phyloP scores from a whole-genome alignment of 1,139 yeast species.

The Taphrina populina region DNA sequence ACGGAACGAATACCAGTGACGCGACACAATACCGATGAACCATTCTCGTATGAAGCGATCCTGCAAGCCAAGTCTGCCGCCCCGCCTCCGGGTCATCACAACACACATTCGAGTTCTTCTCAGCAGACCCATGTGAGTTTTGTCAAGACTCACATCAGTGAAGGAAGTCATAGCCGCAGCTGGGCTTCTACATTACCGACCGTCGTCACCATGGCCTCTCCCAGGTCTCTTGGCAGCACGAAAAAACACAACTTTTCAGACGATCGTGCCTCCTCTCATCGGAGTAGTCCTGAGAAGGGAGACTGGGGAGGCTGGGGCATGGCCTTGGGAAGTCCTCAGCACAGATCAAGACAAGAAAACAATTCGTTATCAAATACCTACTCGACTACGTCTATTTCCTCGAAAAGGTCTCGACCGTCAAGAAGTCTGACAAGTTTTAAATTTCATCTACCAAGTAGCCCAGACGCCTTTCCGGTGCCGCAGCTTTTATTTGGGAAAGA shows the following conservation, averaged over 20 bases:
- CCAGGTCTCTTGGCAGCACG: background rate
- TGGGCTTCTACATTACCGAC: constrained; percentile 25
- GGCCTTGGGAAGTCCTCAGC: constrained; percentile 8
- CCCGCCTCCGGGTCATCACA: background rate
- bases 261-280: background rate
- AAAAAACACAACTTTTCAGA: background rate
- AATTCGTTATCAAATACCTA: constrained; percentile 6
- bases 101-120: background rate
- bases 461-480: too few relatives aligned
- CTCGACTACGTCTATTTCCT: constrained; percentile 1
- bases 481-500: too few relatives aligned
- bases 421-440: background rate
- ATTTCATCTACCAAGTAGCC: constrained; percentile 14
- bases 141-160: background rate
- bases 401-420: background rate
- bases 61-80: constrained; percentile 4
- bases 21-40: constrained; percentile 14
- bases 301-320: constrained; percentile 11
- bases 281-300: background rate
- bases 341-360: constrained; percentile 1
- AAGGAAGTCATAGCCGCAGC: constrained; percentile 9
- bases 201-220: background rate
- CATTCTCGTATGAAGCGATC: constrained; percentile 14
- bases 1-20: background rate
- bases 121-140: background rate